These are phyloP conservation scores for Rhododendron kiyosumense DNA, from an alignment of 148 eudicot genomes.

Conservation along the genomic window DNA sequence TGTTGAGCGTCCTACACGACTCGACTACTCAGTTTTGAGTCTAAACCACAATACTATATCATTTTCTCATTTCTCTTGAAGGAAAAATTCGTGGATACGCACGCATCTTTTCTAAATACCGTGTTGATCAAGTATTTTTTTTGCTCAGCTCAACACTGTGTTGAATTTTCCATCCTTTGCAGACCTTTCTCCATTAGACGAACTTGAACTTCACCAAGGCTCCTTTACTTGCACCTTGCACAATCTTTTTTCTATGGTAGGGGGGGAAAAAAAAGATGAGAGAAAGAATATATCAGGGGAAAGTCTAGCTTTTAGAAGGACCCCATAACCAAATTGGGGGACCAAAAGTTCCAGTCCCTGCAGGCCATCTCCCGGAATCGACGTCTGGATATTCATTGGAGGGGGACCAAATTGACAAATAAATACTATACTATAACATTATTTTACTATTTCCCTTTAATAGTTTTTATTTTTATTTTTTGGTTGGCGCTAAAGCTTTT, in stretches of 20 bases:
- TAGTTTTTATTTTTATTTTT: too few relatives aligned
- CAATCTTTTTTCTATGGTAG: not conserved
- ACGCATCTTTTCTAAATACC: not conserved
- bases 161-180: not conserved
- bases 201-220: not conserved
- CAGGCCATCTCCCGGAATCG: not conserved
- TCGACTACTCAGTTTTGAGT: not conserved
- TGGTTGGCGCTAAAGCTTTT: not conserved
- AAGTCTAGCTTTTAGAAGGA: not conserved
- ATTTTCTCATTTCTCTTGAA: not conserved
- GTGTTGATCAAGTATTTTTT: not conserved
- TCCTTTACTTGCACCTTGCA: not conserved
- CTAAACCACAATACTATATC: not conserved
- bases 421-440: not conserved
- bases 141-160: not conserved
- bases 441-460: not conserved
- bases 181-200: too few relatives aligned
- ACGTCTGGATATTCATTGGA: not conserved
- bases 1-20: not conserved
- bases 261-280: not conserved
- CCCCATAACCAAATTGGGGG: not conserved
- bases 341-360: not conserved
- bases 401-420: not conserved
- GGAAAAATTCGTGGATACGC: not conserved
- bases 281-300: not conserved